Base-by-base conservation (phyloP, 169 alveolate species). In the Plasmodium fragile region DNA sequence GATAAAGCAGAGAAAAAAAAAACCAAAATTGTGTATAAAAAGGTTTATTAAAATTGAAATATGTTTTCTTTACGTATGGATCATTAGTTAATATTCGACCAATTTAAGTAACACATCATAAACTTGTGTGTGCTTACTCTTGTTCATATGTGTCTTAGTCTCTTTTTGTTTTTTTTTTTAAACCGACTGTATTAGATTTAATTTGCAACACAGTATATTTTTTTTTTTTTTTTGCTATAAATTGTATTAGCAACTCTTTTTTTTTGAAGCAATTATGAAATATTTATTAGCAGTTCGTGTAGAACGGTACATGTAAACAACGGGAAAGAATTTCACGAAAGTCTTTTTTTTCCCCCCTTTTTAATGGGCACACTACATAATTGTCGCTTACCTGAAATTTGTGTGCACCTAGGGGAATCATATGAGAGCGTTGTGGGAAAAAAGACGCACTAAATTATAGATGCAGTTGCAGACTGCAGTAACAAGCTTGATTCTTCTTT, bases 1-100 rank as follows among this genome's bases (percentile, higher is more conserved):
- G 93, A 87, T n/a, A 36, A 87, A 55, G 25, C 70, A 36, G 93
- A 87, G 70, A 87, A 87, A 36, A 75, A 87, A 43, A 87, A 87
- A 79, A 77, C 36, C 25, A 87, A 87, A 65, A 28, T 87, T 34
- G 93, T 87, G 59, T 87, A 87, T 87, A 87, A 87, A 73, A 87
- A 36, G 81, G 84, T 87, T 87, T 59, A 87, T 79, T 87, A 87
- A 78, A 65, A 49, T 72, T 28, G 53, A 84, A 30, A 45, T 45
- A 39, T 7, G 22, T 32, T 36, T 80, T 39, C 69, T 11, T 52
- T 11, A 49, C 45, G 25, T 78, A 39, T 36, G 7, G 36, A 34
- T 41, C 49, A 39, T 78, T 41, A 22, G 83, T 78, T 78, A 41
- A 22, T 36, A 41, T 78, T 36, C 45, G 30, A 41, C 55, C 53